A percentile compares a stretch with the other conserved stretches of the same genome.
These are phyloP conservation scores for Zygoascus bituminiphila DNA, from an alignment of 805 yeast species.

Conservation along the genomic window DNA sequence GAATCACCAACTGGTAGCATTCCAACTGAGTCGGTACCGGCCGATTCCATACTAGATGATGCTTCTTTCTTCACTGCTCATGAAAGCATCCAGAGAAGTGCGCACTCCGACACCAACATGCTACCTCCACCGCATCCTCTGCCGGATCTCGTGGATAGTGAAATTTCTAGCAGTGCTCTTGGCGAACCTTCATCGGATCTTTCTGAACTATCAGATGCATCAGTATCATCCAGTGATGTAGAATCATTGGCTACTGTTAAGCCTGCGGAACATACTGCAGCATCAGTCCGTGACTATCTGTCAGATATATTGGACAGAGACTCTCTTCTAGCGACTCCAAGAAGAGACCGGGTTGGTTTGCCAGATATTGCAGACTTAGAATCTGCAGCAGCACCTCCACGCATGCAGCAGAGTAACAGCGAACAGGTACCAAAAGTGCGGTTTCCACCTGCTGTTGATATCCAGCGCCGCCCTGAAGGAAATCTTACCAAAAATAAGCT, in stretches of 20 bases:
- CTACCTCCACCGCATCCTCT: background rate
- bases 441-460: background rate
- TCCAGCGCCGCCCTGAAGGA: background rate
- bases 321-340: background rate
- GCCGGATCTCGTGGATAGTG: background rate
- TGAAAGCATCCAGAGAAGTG: background rate
- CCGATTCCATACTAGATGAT: too few relatives aligned
- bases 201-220: background rate
- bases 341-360: background rate
- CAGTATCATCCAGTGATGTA: background rate
- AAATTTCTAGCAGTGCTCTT: background rate
- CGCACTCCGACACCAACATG: background rate
- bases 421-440: too few relatives aligned
- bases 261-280: background rate
- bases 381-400: background rate
- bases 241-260: background rate
- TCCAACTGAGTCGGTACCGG: background rate
- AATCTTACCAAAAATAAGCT: background rate
- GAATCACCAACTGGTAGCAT: background rate
- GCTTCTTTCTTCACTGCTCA: background rate
- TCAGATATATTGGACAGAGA: constrained; percentile 3
- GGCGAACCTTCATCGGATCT: background rate
- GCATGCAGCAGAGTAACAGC: too few relatives aligned
- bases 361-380: background rate
- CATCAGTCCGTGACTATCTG: constrained; percentile 4